Conservation (phyloP, 768 basidiomycete genomes). For the Sporobolomyces pararoseus region DNA sequence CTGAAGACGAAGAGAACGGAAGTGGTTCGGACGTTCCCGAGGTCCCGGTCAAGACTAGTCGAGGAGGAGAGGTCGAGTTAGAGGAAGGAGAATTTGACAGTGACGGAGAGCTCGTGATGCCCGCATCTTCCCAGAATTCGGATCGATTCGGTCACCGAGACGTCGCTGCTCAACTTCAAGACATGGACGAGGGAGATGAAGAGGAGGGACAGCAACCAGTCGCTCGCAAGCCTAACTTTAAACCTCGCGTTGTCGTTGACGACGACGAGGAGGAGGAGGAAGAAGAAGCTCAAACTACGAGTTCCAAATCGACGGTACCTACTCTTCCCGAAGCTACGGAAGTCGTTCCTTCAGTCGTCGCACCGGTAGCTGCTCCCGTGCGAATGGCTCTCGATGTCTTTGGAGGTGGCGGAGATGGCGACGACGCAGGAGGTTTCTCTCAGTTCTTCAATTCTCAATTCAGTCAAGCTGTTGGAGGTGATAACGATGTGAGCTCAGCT, state of each 20-base stretch:
- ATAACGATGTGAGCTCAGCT: slow-evolving; percentile 4
- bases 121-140: slow-evolving; percentile 32
- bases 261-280: neutral
- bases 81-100: slow-evolving; percentile 28
- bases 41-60: too few relatives aligned
- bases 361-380: neutral
- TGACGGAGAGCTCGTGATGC: slow-evolving; percentile 32
- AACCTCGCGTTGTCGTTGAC: slow-evolving; percentile 5
- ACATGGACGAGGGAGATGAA: slow-evolving; percentile 15
- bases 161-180: neutral
- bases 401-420: slow-evolving; percentile 7
- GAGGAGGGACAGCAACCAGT: slow-evolving; percentile 4
- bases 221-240: neutral
- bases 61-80: neutral
- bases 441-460: slow-evolving; percentile 41
- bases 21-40: slow-evolving; percentile 10
- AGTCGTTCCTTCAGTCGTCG: too few relatives aligned
- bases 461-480: slow-evolving; percentile 28
- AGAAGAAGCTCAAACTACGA: too few relatives aligned
- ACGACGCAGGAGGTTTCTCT: slow-evolving; percentile 33
- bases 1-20: neutral
- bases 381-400: slow-evolving; percentile 18
- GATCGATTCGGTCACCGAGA: slow-evolving; percentile 1
- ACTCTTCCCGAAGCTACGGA: neutral
- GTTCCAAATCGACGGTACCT: neutral